Conservation (phyloP, 2,329 filamentous ascomycete genomes). For the Cadophora malorum region DNA sequence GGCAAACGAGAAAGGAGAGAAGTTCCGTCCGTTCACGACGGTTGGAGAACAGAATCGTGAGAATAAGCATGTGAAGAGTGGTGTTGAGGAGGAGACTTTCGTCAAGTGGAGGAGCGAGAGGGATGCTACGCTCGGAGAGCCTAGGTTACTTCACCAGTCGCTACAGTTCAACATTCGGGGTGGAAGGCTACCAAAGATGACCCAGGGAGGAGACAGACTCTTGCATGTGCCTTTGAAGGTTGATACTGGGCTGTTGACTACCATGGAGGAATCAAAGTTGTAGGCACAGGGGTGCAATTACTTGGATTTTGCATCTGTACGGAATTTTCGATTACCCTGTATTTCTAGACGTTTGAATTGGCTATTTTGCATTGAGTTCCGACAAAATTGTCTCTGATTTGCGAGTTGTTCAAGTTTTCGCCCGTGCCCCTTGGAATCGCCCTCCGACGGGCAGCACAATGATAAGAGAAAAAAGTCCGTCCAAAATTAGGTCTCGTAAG, state of each 20-base stretch:
- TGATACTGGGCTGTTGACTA: neutral
- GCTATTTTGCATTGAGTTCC: too few species aligned
- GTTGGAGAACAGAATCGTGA: constrained; percentile 53
- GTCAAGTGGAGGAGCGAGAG: constrained; percentile 52
- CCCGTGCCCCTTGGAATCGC: too few species aligned
- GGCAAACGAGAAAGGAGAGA: constrained; percentile 25
- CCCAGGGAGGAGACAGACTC: neutral
- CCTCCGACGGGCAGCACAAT: too few species aligned
- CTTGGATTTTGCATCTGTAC: too few species aligned
- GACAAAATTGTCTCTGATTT: too few species aligned
- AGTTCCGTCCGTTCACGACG: constrained; percentile 51
- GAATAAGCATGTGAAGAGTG: constrained; percentile 57
- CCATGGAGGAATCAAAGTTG: neutral
- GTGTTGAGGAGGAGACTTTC: constrained; percentile 52
- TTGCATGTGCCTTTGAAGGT: neutral
- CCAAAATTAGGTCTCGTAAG: too few species aligned
- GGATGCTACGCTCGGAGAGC: constrained; percentile 52
- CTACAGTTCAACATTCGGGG: constrained; percentile 61
- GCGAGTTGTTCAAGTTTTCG: too few species aligned
- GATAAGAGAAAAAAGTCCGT: too few species aligned
- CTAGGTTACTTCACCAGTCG: constrained; percentile 56
- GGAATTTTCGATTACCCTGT: too few species aligned
- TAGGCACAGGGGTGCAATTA: too few species aligned
- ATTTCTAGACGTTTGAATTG: too few species aligned
- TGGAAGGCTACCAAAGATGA: constrained; percentile 21